Percentiles rank a stretch among this genome's conserved stretches.
phyloP scores from a whole-genome alignment of 164 flowering plant genomes.

The Chimonanthus salicifolius region DNA sequence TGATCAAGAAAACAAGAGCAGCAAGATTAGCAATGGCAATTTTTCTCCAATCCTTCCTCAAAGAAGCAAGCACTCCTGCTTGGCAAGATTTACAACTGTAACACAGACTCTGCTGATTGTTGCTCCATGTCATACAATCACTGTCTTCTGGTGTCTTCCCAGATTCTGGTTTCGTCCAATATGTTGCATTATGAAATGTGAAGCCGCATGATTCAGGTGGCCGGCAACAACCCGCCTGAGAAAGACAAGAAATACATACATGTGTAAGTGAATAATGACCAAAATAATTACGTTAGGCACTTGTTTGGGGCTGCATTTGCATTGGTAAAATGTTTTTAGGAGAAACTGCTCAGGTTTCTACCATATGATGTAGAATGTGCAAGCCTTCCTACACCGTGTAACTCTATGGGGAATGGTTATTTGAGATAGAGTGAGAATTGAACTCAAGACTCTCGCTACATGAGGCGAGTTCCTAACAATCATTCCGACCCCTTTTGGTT shows the following conservation, averaged over 20 bases:
- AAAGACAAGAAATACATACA: neutral
- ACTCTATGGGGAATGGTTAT: no score
- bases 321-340: no score
- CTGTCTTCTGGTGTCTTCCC: conserved; percentile 12
- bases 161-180: conserved; percentile 20
- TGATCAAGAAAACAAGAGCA: conserved; percentile 16
- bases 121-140: conserved; percentile 28
- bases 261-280: no score
- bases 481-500: no score
- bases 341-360: no score
- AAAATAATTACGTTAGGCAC: no score
- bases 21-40: conserved; percentile 16
- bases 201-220: conserved; percentile 25
- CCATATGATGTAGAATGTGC: no score
- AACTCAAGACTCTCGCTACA: no score
- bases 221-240: conserved; percentile 32
- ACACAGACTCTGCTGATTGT: conserved; percentile 17
- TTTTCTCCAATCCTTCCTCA: conserved; percentile 31
- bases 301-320: no score
- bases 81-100: conserved; percentile 47
- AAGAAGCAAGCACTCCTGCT: conserved; percentile 33
- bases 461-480: no score
- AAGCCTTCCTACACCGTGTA: no score
- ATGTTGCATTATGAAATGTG: conserved; percentile 13
- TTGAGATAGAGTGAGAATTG: no score